Percentiles rank a stretch among this genome's conserved stretches.
Evolutionary conservation across 805 yeast genomes (phyloP).

Genomic region (Candida montana): DNA sequence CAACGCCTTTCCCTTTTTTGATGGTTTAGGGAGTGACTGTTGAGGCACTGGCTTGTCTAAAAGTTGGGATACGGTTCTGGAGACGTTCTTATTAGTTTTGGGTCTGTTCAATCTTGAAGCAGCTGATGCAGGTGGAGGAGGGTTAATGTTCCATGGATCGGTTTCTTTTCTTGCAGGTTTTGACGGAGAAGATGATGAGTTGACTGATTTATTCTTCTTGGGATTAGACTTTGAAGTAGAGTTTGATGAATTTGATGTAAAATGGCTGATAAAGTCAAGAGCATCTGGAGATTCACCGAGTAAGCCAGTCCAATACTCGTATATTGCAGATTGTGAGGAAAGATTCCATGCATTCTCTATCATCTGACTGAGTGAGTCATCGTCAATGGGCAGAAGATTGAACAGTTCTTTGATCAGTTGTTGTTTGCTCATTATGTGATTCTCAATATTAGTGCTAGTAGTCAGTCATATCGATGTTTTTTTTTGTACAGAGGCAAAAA

Average conservation of each 20-base stretch:
- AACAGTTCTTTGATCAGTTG: slow-evolving; percentile 15
- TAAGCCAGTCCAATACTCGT: slow-evolving; percentile 48
- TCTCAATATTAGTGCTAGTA: neutral
- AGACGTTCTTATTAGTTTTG: slow-evolving; percentile 15
- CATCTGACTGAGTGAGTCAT: slow-evolving; percentile 49
- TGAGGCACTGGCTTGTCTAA: slow-evolving; percentile 31
- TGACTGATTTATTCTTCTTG: neutral
- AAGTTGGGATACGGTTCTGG: slow-evolving; percentile 41
- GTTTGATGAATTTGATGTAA: slow-evolving; percentile 25
- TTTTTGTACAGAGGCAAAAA: neutral
- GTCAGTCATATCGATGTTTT: neutral
- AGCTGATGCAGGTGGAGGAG: slow-evolving; percentile 5
- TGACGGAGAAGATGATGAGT: slow-evolving; percentile 1
- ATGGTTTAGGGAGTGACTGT: too few relatives aligned
- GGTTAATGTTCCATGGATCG: slow-evolving; percentile 15
- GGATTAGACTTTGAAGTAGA: neutral
- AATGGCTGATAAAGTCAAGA: slow-evolving; percentile 39
- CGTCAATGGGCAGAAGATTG: slow-evolving; percentile 51
- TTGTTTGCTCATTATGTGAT: slow-evolving; percentile 5
- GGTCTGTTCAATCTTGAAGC: slow-evolving; percentile 6
- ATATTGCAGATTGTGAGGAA: slow-evolving; percentile 41
- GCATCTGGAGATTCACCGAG: slow-evolving; percentile 55
- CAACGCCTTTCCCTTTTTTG: slow-evolving; percentile 34
- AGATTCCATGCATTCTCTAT: slow-evolving; percentile 47
- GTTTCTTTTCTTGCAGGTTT: neutral